Conservation (phyloP, 2,329 filamentous ascomycete species). For the Fusarium sp. region DNA sequence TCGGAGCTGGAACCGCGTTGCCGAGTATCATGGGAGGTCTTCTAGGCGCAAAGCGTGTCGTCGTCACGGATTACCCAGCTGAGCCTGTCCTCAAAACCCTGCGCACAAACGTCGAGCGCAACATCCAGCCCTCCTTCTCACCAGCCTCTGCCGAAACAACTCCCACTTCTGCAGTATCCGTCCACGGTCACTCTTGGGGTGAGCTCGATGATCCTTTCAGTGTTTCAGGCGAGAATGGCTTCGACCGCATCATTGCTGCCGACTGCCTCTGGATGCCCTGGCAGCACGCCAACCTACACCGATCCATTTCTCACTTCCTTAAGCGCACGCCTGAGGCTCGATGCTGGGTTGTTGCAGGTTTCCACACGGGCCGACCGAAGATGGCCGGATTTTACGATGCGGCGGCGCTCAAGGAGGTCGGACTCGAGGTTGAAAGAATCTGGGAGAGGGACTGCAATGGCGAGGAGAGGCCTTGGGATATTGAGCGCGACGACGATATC, state of each 20-base stretch:
- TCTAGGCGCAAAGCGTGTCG: constrained; percentile 61
- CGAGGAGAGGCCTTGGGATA: constrained; percentile 68
- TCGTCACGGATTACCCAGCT: constrained; percentile 76
- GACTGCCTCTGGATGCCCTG: constrained; percentile 82
- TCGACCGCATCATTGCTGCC: constrained; percentile 73
- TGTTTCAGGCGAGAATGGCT: constrained; percentile 52
- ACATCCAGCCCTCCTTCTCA: constrained; percentile 54
- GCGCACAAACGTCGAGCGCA: constrained; percentile 65
- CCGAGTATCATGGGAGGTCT: constrained; percentile 62
- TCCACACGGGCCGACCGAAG: constrained; percentile 76
- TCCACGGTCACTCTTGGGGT: constrained; percentile 75
- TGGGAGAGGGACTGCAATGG: constrained; percentile 77
- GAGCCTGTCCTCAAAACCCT: constrained; percentile 69
- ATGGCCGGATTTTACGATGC: constrained; percentile 73
- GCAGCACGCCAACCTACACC: constrained; percentile 74
- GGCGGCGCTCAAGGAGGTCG: constrained; percentile 57
- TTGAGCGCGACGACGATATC: constrained; percentile 72
- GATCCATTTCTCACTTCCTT: constrained; percentile 73
- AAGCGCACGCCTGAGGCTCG: constrained; percentile 56
- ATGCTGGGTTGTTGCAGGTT: constrained; percentile 75
- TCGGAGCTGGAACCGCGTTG: constrained; percentile 73
- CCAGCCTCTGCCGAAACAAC: constrained; percentile 44
- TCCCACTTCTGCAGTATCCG: constrained; percentile 48
- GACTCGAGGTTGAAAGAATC: constrained; percentile 71
- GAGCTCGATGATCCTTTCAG: constrained; percentile 54